Base-by-base conservation (phyloP, 768 basidiomycete species). In the Rhizopogon vulgaris region DNA sequence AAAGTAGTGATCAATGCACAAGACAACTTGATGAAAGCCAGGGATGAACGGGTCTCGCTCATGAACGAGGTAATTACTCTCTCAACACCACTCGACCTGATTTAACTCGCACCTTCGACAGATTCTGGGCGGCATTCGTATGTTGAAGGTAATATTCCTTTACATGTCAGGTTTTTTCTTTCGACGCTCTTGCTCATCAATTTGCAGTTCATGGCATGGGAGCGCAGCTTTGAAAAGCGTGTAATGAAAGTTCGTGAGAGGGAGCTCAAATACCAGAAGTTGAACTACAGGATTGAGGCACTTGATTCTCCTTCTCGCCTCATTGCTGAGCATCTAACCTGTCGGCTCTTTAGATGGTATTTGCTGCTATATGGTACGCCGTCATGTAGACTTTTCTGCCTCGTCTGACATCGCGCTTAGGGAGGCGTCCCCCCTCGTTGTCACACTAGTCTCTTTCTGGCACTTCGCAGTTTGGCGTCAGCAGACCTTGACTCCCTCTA, bases 201-300 rank as follows among this genome's bases (percentile, higher is more conserved):
- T 22, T 34, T 49, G 36, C 59, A 87, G 84, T 96, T 94, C 69
- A 94, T 95, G 92, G 93, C 91, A 12, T 85, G 84, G 93, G 93
- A 96, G 66, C 83, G 93, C 22, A 90, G 82, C 63, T 94, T 94
- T 59, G 93, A 95, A 68, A 73, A 75, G 22, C 77, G 76, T 9
- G 83, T 94, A 0, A 65, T 87, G 49, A 81, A 78, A 48, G 74
- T 95, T 53, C 80, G 93, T 24, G 82, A 83, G 39, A 85, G 82
- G 57, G 93, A 96, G 66, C 73, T 96, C 22, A 83, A 83, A 59
- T 92, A 82, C 66, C 92, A 94, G 62, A 84, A 80, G 58, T 67
- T 90, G 43, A 96, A 91, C 68, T 97, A 94, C 67, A 80, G 78
- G 39, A 88, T 95, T 48, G 94, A 95, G 72, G 83, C 84, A 42